These are phyloP conservation scores for Leishmania guyanensis DNA, from an alignment of 208 protist species.

Conservation along the genomic window DNA sequence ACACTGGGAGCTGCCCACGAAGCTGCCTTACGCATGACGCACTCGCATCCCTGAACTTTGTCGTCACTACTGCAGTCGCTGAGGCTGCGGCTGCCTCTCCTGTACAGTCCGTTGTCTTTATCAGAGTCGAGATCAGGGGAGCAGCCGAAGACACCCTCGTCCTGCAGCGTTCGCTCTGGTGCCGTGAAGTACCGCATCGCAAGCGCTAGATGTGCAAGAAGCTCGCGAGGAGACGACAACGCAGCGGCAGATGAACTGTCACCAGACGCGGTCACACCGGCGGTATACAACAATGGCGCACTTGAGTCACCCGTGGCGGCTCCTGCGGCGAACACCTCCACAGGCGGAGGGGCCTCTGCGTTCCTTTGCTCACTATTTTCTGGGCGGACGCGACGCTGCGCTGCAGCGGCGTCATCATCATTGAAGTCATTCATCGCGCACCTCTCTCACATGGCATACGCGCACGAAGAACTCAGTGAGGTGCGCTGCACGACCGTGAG, in stretches of 20 bases:
- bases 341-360: not conserved
- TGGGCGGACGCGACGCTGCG: not conserved
- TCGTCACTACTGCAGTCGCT: conserved; percentile 4
- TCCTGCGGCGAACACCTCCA: not conserved
- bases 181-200: conserved; percentile 15
- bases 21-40: not conserved
- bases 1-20: not conserved
- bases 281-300: not conserved
- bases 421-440: not conserved
- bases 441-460: not conserved
- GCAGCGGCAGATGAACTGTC: not conserved
- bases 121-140: conserved; percentile 21
- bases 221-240: not conserved
- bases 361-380: not conserved
- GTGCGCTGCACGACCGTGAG: not conserved
- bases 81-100: not conserved
- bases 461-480: not conserved
- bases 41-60: not conserved
- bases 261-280: not conserved
- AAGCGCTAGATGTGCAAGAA: conserved; percentile 3
- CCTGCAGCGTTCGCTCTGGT: conserved; percentile 9
- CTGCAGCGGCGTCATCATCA: not conserved
- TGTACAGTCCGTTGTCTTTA: not conserved
- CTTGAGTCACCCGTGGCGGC: not conserved
- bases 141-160: conserved; percentile 6